These are phyloP conservation scores for Thymus mandschuricus DNA, from an alignment of 257 asterid genomes.

Conservation along the genomic window DNA sequence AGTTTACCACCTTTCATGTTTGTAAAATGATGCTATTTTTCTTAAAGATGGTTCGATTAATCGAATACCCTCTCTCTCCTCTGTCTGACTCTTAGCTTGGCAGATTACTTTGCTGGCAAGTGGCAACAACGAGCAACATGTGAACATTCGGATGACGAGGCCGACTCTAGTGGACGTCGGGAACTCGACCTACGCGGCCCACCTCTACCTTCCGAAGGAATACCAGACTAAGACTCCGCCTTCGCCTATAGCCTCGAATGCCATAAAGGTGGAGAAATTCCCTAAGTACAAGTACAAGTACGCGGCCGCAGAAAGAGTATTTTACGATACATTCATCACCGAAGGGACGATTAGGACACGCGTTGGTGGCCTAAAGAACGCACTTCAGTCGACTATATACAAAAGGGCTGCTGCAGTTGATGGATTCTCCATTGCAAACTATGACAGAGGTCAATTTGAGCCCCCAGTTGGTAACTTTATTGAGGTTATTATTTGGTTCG, in stretches of 20 bases:
- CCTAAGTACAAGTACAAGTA: conserved; percentile 20
- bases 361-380: conserved; percentile 26
- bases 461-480: neutral
- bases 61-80: too few species aligned
- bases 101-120: conserved; percentile 7
- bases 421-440: conserved; percentile 13
- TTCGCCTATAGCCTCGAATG: neutral
- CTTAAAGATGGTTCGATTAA: too few species aligned
- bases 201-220: conserved; percentile 29
- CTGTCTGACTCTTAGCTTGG: too few species aligned
- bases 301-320: conserved; percentile 33
- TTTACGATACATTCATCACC: conserved; percentile 10
- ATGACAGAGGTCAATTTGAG: neutral
- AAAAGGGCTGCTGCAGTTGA: conserved; percentile 1
- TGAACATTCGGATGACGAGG: conserved; percentile 30
- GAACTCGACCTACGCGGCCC: conserved; percentile 21
- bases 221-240: conserved; percentile 22
- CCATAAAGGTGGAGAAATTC: neutral
- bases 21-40: too few species aligned
- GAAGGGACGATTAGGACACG: neutral
- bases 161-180: conserved; percentile 31
- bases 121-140: conserved; percentile 21
- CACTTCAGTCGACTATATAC: conserved; percentile 29
- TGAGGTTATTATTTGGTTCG: neutral
- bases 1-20: too few species aligned